Base-by-base conservation (phyloP, 176 grass and related monocot genomes). In the Oryza glumipatula region DNA sequence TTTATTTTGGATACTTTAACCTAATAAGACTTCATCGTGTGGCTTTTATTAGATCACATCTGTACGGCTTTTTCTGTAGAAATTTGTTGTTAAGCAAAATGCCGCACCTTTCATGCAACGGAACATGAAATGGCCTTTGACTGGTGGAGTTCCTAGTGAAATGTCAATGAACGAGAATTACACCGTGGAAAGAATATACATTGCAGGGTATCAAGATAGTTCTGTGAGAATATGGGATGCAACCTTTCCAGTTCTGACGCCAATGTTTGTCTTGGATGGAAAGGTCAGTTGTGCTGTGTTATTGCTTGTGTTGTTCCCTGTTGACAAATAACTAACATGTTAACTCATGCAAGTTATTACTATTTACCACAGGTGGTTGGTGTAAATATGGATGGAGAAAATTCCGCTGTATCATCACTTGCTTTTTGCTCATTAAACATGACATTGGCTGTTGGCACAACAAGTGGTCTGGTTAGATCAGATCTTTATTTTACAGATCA, bases 141-240 rank as follows among this genome's bases (percentile, higher is more conserved):
- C 96, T 84, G 96, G 96, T 88, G 96, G 96, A 46, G 93, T 95
- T 83, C 93, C 87, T 70, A 93, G 91, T 92, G 93, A 98, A 90
- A 89, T 98, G 85, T 94, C 89, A 32, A 45, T 89, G 74, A 85
- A 79, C 15, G 81, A 95, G 88, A 78, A 94, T 65, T 78, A 80
- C 77, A 80, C 17, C 30, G 68, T 98, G 77, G 85, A 90, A 91
- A 98, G 91, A 87, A 47, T 98, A 83, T 95, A 93, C 70, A 84
- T 95, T 74, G 89, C 91, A 71, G 95, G 95, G 46, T 98, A 98
- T 81, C 87, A 98, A 89, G 95, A 98, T 93, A 91, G 95, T 81
- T 95, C 93, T 72, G 91, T 98, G 88, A 95, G 89, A 98, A 91
- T 98, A 80, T 98, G 92, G 91, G 93, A 98, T 80, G 92, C 89